Evolutionary conservation across 805 yeast genomes (phyloP), one percentile per base, ranked within the genome.

Genomic region (Starmerella vitae): DNA sequence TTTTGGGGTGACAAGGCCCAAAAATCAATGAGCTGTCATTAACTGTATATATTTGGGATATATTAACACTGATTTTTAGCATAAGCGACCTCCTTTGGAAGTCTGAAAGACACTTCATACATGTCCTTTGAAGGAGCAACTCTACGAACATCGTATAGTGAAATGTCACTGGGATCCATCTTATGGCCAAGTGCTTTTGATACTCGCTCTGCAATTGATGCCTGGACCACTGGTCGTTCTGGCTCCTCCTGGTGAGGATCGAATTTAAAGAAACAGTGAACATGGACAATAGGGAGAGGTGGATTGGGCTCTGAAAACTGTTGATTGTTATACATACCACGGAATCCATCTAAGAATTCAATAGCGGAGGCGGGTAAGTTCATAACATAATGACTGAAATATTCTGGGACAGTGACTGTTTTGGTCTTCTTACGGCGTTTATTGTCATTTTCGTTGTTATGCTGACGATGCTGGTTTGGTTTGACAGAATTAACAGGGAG

Each of bases 61-160:
- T 3, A 19, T 35, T 19, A n/a, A 24, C 32, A 8, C 17, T n/a
- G 7, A 22, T 22, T 8, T 22, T 22, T 22, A 12, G 38, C 37
- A 30, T 54, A 54, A 1, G 67, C 67, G 3, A 64, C 68, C 30
- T 56, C 61, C 4, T 38, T 25, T 3, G 69, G 69, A n/a, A 91
- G 65, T 51, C 59, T 58, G 59, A 86, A 86, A 5, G 85, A 66
- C 3, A 84, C 80, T 60, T 96, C 84, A 56, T 72, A 86, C 98
- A 91, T 91, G 25, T 88, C 88, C 55, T 91, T 91, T 5, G 96
- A 83, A 3, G 98, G 98, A 1, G 98, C 88, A 6, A 91, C 98
- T 56, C 76, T 78, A 55, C 99, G 74, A 8, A 91, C 98, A 47
- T 78, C 63, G 53, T 88, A 97, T 60, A 88, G 80, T 0, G 60